Evolutionary conservation across 1,284 basidiomycete genomes (phyloP), one percentile per base, ranked within the genome.

Genomic region (Trichosporon sp.): DNA sequence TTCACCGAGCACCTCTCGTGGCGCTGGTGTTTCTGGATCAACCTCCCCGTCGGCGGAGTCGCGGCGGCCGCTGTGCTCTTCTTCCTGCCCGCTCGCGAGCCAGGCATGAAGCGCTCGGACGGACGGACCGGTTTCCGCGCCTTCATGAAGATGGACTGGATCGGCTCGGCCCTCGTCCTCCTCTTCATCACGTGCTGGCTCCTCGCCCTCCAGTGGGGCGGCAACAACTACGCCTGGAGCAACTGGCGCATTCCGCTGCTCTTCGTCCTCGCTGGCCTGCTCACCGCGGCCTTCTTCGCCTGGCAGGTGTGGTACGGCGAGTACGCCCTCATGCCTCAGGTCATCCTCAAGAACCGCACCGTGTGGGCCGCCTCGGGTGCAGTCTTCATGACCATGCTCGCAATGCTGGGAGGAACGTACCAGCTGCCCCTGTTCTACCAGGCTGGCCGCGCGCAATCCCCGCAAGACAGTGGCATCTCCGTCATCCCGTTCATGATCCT

Each of bases 11-110:
- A 74, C 19, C 79, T 81, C 33, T 75, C 77, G 0, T 84, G 83
- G 83, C 70, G 83, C 52, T 81, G 74, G 63, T 82, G 80, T 66
- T 83, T 82, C 75, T 82, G 78, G 74, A 83, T 84, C 74, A 83
- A 84, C 72, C 74, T 84, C 0, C 83, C 83, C 6, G 72, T 82
- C 60, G 81, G 80, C 52, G 77, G 70, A 65, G 58, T 70, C 59
- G 76, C 81, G 8, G 77, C 78, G 52, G 67, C 71, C n/a, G 77
- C 78, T 5, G 77, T 82, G 49, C 46, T 81, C 60, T 75, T 81
- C 72, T 76, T 81, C 63, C 74, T 82, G 59, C 75, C 76, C 10
- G 71, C 82, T 81, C 27, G 86, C 86, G 66, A 67, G 2, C 74
- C 77, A 13, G 34, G 82, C 80, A 70, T 77, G 46, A 57, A 68